Base-by-base conservation (phyloP, 2,329 filamentous ascomycete species). In the Colletotrichum sublineola region DNA sequence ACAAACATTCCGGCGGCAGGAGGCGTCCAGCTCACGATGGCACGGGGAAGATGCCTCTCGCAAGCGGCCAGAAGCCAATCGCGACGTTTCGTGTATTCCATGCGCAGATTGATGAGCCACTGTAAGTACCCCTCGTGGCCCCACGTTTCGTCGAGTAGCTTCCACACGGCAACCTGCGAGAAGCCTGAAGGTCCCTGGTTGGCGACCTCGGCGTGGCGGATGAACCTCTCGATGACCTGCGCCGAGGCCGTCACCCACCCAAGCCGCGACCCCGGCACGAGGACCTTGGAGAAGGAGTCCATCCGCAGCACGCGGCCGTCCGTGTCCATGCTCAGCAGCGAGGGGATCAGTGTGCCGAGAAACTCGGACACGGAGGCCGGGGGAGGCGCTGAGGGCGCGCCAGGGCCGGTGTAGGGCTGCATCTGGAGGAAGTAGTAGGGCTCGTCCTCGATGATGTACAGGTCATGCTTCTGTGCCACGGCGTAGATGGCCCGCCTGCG, bases 1-100 rank as follows among this genome's bases (percentile, higher is more conserved):
- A 94, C 92, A 88, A 99, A 99, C 96, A 99, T 99, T 80, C 96
- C 96, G 1, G 95, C 94, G 69, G 88, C 88, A 0, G 96, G 95
- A 0, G 93, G 89, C 36, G 85, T 88, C 95, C 95, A 98, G 80
- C 86, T 90, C 24, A 94, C 92, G 44, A 98, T 86, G 31, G 93
- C 91, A 33, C 80, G 83, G 0, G 95, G 95, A 29, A 98, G 83
- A 76, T 92, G 89, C 74, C 90, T 88, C 81, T 96, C 94, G 79
- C 95, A 98, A 0, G 95, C 94, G 9, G 88, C 86, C 6, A 97
- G 85, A 69, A 99, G 89, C 36, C 90, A 88, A 79, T 98, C 89
- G 68, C 96, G 86, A 73, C 96, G 90, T 75, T 86, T 85, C 1
- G 95, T 96, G 80, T 99, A 99, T 81, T 95, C 90, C 77, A 90